Conservation (phyloP, 192 early-diverging fungal species). For the Rhizophagus sp. region DNA sequence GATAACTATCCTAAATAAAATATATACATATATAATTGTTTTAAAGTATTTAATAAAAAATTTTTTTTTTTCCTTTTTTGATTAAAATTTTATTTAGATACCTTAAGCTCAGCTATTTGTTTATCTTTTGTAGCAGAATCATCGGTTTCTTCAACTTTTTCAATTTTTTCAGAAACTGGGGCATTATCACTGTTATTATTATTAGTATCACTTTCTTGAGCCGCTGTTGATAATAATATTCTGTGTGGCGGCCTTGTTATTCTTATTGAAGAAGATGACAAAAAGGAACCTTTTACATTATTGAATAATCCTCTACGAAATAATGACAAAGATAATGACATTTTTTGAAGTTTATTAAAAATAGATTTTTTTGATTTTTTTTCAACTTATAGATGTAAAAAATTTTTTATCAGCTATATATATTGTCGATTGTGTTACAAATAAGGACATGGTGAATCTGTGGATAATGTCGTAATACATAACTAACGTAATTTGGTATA, state of each 20-base stretch:
- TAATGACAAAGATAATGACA: not conserved
- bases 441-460: not conserved
- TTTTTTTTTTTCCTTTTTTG: too few relatives aligned
- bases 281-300: not conserved
- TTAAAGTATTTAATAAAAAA: not conserved
- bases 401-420: too few relatives aligned
- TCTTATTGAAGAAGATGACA: not conserved
- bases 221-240: not conserved
- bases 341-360: not conserved
- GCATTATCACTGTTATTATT: not conserved
- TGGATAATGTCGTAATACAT: not conserved
- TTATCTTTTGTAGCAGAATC: constrained; percentile 67
- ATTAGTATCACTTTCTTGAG: not conserved
- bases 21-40: not conserved
- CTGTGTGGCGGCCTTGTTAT: not conserved
- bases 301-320: not conserved
- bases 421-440: too few relatives aligned
- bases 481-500: not conserved
- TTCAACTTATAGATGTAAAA: too few relatives aligned
- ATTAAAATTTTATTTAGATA: constrained; percentile 31
- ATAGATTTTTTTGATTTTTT: too few relatives aligned
- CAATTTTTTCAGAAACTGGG: too few relatives aligned
- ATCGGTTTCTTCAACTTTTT: not conserved
- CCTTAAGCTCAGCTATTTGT: constrained; percentile 80
- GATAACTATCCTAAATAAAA: constrained; percentile 74